phyloP scores from a whole-genome alignment of 78 protist genomes.

The Guillardia theta region DNA sequence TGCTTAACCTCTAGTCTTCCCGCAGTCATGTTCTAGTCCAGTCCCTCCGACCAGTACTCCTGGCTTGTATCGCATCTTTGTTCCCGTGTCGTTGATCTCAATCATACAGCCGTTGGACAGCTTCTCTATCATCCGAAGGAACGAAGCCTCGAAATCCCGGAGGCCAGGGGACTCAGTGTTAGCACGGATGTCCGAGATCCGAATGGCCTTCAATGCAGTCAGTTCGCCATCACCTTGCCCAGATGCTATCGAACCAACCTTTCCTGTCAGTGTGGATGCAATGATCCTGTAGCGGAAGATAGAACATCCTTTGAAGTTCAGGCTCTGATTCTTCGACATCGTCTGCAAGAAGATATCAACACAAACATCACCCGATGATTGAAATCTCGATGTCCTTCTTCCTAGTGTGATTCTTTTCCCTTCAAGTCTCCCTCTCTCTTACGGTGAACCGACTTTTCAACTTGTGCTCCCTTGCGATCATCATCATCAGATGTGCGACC shows the following conservation, averaged over 20 bases:
- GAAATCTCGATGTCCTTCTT: no score
- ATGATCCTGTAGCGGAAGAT: conserved; percentile 50
- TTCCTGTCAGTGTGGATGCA: neutral
- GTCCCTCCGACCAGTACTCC: conserved; percentile 73
- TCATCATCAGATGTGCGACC: no score
- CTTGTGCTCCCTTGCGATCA: no score
- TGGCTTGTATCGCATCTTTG: conserved; percentile 50
- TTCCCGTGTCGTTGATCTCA: conserved; percentile 62
- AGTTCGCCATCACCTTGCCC: neutral
- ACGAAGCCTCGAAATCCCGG: conserved; percentile 59
- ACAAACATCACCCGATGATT: no score
- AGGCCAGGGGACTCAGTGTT: conserved; percentile 43
- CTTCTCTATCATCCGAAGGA: conserved; percentile 65
- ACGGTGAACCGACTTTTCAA: no score
- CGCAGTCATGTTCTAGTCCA: conserved; percentile 60
- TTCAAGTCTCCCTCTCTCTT: no score
- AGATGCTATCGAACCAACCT: neutral
- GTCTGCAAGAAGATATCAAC: neutral
- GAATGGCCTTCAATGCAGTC: neutral
- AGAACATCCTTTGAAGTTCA: neutral
- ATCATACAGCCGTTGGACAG: conserved; percentile 68
- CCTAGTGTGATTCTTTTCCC: no score
- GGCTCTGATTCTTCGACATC: neutral
- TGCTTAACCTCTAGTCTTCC: neutral
- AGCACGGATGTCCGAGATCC: conserved; percentile 47